Base-by-base conservation (phyloP, 2,329 filamentous ascomycete genomes). In the Colletotrichum costaricense region DNA sequence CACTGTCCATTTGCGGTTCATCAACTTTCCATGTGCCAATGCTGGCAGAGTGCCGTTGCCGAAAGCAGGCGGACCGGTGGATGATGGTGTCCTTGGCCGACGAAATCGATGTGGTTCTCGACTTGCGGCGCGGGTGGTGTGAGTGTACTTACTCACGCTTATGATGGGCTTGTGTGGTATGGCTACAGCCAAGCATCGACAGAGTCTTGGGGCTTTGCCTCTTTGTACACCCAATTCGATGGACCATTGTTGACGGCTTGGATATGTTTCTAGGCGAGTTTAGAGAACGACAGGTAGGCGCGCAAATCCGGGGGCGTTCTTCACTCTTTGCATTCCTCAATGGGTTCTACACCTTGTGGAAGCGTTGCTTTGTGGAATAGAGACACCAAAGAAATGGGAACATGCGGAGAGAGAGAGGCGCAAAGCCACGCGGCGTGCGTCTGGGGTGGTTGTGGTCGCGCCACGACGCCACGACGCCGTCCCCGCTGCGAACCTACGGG, bases 371-470 rank as follows among this genome's bases (percentile, higher is more conserved):
- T 24, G 38, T 28, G 58, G 16, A 62, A 11, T 0, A 49, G 19
- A 22, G 3, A 46, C 35, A 16, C 16, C 5, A 24, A 12, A 24
- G n/a, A 24, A n/a, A 38, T 8, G 22, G 24, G 12, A 35, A 49
- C 24, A 49, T 35, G 16, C 5, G 2, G 12, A n/a, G 33, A 60
- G 49, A 56, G 24, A 22, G 33, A 55, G 63, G 68, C 33, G 68
- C 63, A 60, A 70, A 67, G 68, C 68, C 68, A 71, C 68, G 68
- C 68, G 55, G 63, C 56, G 42, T 35, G 42, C 42, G 60, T 46
- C 49, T 52, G 42, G n/a, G 26, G 42, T 63, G 38, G 5, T 54
- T 16, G 58, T 38, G 26, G 35, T 19, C 30, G 30, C 16, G 56
- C 30, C 56, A 58, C 56, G 6, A 33, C 26, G 35, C 35, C 35